These are phyloP conservation scores for Yarrowia sp. DNA, from an alignment of 805 yeast species.

Conservation along the genomic window DNA sequence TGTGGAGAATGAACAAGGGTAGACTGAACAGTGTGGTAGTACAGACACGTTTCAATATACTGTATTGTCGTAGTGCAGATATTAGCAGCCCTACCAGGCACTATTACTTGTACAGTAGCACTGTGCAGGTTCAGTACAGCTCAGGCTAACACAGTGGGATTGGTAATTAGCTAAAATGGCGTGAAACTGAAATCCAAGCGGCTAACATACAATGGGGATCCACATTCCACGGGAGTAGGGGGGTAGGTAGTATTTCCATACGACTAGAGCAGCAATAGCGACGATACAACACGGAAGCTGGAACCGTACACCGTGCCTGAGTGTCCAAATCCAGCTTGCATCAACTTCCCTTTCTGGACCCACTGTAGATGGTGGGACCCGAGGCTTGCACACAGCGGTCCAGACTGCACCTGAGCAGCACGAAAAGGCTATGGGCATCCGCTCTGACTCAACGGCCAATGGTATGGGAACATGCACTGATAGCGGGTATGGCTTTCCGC, in stretches of 20 bases:
- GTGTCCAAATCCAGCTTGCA: too few species aligned
- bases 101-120: too few species aligned
- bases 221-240: too few species aligned
- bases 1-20: too few species aligned
- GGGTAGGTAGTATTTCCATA: too few species aligned
- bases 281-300: background rate
- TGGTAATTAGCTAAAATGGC: background rate
- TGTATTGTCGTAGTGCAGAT: too few species aligned
- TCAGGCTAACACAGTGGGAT: background rate
- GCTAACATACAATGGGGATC: background rate
- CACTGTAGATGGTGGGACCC: slow-evolving; percentile 6
- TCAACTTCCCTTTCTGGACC: background rate
- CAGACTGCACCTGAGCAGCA: background rate
- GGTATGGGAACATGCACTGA: slow-evolving; percentile 5
- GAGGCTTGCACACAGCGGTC: background rate
- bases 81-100: too few species aligned
- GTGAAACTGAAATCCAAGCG: background rate
- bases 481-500: background rate
- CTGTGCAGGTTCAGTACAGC: too few species aligned
- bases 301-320: too few species aligned
- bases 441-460: slow-evolving; percentile 8
- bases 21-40: too few species aligned
- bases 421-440: background rate
- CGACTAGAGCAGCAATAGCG: background rate
- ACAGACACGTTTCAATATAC: too few species aligned